Evolutionary conservation across 1,284 basidiomycete genomes (phyloP).

Genomic region (Cryptococcus sp.): DNA sequence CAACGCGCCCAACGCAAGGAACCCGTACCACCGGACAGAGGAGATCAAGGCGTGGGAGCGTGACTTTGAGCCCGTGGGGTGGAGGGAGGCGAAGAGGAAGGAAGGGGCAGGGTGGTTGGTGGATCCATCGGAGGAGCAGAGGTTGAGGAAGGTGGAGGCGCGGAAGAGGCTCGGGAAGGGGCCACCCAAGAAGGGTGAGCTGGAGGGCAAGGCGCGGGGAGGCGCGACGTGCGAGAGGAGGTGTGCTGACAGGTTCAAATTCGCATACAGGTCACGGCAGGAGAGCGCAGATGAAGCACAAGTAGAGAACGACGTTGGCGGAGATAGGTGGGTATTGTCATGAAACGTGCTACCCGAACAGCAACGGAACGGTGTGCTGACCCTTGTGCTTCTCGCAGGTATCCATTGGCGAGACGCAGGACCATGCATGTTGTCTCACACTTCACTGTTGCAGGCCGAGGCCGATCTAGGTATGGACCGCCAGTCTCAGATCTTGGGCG

Average conservation of each 20-base stretch:
- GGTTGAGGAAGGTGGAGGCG: constrained; percentile 30
- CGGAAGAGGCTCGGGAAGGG: constrained; percentile 36
- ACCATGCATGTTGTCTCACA: too few species aligned
- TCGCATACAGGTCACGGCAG: constrained; percentile 31
- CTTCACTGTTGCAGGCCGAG: too few species aligned
- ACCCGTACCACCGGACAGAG: constrained; percentile 16
- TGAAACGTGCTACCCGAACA: too few species aligned
- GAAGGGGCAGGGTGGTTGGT: constrained; percentile 37
- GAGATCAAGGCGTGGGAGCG: constrained; percentile 15
- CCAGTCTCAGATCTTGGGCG: too few species aligned
- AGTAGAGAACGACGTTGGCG: constrained; percentile 11
- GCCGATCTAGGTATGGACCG: too few species aligned
- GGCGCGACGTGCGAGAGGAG: background rate
- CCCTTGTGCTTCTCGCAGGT: too few species aligned
- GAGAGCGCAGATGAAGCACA: constrained; percentile 44
- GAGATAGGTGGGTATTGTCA: background rate
- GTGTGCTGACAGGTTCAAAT: background rate
- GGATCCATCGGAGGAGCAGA: constrained; percentile 29
- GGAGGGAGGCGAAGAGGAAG: constrained; percentile 27
- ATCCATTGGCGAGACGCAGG: too few species aligned
- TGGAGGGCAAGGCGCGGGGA: too few species aligned
- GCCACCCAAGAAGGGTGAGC: constrained; percentile 49
- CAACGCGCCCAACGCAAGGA: constrained; percentile 20
- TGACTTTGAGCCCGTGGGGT: constrained; percentile 13
- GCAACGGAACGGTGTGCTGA: too few species aligned